phyloP scores from a whole-genome alignment of 306 rosid species.

The Hippophae gyantsensis region DNA sequence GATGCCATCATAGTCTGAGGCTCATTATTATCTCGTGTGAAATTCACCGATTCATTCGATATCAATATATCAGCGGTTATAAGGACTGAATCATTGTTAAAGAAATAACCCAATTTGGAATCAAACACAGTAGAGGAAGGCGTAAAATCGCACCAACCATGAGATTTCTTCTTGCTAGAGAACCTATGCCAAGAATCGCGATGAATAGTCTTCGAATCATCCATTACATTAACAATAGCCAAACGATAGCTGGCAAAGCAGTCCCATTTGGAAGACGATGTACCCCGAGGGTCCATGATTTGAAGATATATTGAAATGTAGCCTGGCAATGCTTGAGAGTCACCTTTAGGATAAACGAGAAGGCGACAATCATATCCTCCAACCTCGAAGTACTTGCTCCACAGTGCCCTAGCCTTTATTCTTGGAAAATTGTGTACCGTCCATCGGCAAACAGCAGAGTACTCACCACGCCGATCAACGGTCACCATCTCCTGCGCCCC shows the following conservation, averaged over 20 bases:
- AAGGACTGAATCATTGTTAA: slow-evolving; percentile 64
- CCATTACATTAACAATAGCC: slow-evolving; percentile 66
- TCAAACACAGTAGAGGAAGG: slow-evolving; percentile 84
- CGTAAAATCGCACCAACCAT: slow-evolving; percentile 97
- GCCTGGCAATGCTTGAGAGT: slow-evolving; percentile 86
- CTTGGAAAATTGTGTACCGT: slow-evolving; percentile 83
- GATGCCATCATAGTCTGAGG: slow-evolving; percentile 27
- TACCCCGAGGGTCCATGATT: slow-evolving; percentile 99
- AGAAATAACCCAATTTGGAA: slow-evolving; percentile 69
- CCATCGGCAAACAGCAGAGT: slow-evolving; percentile 89
- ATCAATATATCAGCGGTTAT: slow-evolving; percentile 87
- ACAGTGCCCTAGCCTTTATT: slow-evolving; percentile 91
- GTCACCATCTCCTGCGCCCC: slow-evolving; percentile 78
- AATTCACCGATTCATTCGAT: slow-evolving; percentile 77
- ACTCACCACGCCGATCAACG: slow-evolving; percentile 73
- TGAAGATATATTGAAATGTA: slow-evolving; percentile 92
- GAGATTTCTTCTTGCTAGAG: slow-evolving; percentile 91
- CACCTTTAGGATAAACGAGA: slow-evolving; percentile 89
- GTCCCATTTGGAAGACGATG: slow-evolving; percentile 94
- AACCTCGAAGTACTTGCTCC: slow-evolving; percentile 99
- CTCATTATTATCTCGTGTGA: slow-evolving; percentile 78
- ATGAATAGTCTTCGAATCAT: slow-evolving; percentile 82
- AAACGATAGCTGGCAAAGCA: slow-evolving; percentile 94
- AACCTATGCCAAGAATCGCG: slow-evolving; percentile 98
- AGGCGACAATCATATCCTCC: slow-evolving; percentile 98